Percentiles rank a stretch among this genome's conserved stretches.
These are phyloP conservation scores for Dactylellina sp. DNA, from an alignment of 2,329 filamentous ascomycete genomes.

Conservation along the genomic window DNA sequence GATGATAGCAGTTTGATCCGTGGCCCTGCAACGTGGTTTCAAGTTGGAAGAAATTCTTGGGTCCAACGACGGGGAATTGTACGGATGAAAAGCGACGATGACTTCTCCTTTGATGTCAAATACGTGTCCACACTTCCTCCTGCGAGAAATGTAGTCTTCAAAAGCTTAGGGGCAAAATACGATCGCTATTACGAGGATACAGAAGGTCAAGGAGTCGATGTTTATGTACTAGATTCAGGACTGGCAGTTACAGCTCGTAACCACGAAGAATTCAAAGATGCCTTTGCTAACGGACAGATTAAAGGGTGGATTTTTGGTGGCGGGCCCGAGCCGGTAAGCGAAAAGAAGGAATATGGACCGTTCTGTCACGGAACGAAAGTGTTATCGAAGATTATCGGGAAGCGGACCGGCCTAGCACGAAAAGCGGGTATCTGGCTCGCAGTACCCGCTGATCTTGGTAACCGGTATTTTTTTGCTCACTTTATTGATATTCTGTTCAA, in stretches of 20 bases:
- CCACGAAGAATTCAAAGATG: conserved; percentile 10
- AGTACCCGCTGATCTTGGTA: neutral
- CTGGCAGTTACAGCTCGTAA: neutral
- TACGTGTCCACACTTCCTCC: neutral
- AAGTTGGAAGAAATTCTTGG: no score
- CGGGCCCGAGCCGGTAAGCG: neutral
- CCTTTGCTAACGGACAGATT: neutral
- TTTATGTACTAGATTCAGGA: conserved; percentile 40
- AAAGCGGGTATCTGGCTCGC: conserved; percentile 8
- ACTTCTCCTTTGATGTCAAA: neutral
- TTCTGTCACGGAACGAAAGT: conserved; percentile 8
- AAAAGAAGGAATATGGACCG: neutral
- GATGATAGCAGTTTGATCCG: no score
- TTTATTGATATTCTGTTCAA: conserved; percentile 8
- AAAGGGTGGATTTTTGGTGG: conserved; percentile 11
- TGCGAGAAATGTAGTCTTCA: neutral
- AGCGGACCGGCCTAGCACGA: conserved; percentile 13
- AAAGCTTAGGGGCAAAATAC: neutral
- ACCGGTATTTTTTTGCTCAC: neutral
- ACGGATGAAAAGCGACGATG: no score
- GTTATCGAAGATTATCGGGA: conserved; percentile 27
- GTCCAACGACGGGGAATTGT: no score
- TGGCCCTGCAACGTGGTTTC: no score
- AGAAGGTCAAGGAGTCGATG: conserved; percentile 24
- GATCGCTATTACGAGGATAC: neutral